Evolutionary conservation across 345 rosid species (phyloP), one percentile per base, ranked within the genome.

Genomic region (Nephelium lappaceum): DNA sequence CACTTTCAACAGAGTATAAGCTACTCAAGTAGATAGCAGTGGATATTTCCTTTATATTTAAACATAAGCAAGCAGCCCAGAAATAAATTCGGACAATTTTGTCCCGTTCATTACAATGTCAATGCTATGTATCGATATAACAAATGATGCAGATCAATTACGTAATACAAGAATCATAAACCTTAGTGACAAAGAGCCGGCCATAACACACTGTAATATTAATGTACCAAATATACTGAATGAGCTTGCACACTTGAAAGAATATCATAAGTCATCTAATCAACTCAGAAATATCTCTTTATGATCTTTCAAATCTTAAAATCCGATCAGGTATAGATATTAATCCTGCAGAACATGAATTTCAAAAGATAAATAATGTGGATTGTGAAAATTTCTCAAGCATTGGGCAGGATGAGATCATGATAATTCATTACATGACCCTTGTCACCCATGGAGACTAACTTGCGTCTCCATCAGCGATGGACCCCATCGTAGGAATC

Each of bases 321-420:
- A 93, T 93, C 69, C 93, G 91, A 86, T 89, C 94, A 65, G 95
- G 91, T 82, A 94, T 89, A 53, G 94, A 80, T 86, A 96, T 96
- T 84, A 95, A 67, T 77, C 97, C 97, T 94, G 92, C 78, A 81
- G 49, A 84, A 79, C 71, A 66, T 63, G 49, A 77, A 23, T 42
- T 18, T 25, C 23, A 38, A 16, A 38, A 11, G 25, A 27, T 18
- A 64, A 72, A 71, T 10, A 66, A 64, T 27, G 16, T 42, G 62
- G 19, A 27, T n/a, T n/a, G 49, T 21, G 36, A 41, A 23, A 65
- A 78, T 74, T 68, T 39, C 39, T 68, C 42, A 9, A 11, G 57
- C 51, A 64, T 21, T 27, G 1, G 1, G 2, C 2, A 27, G 2
- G 2, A 27, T 27, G 1, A 2, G 1, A 27, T 0, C 1, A 27